Evolutionary conservation across 2,329 filamentous ascomycete genomes (phyloP).

Genomic region (Neonectria coccinea): DNA sequence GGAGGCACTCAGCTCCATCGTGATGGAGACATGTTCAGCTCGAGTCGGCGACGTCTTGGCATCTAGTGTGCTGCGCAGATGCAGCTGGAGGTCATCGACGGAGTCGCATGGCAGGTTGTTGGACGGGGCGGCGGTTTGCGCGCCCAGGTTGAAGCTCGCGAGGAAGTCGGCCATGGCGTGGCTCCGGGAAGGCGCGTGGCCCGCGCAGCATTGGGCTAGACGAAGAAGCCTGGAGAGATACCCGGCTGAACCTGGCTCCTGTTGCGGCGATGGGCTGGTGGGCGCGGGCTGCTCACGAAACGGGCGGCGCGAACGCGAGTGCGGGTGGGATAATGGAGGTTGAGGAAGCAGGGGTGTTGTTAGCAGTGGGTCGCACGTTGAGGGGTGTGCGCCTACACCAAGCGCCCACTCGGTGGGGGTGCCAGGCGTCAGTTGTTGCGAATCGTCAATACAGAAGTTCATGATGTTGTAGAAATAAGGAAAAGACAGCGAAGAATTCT

Average conservation of each 20-base stretch:
- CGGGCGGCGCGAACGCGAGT: slow-evolving; percentile 31
- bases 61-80: slow-evolving; percentile 56
- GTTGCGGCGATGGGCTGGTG: slow-evolving; percentile 25
- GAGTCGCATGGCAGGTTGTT: slow-evolving; percentile 47
- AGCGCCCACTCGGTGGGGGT: neutral
- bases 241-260: slow-evolving; percentile 32
- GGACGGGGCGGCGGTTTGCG: slow-evolving; percentile 37
- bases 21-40: slow-evolving; percentile 62
- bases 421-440: neutral
- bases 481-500: neutral
- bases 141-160: slow-evolving; percentile 51
- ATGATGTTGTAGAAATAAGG: neutral
- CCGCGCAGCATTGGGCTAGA: slow-evolving; percentile 25
- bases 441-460: neutral
- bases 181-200: slow-evolving; percentile 9
- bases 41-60: slow-evolving; percentile 60
- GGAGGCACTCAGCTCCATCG: slow-evolving; percentile 59
- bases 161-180: slow-evolving; percentile 54
- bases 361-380: slow-evolving; percentile 7
- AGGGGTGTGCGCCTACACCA: slow-evolving; percentile 21
- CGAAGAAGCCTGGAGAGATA: slow-evolving; percentile 35
- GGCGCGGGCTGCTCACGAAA: slow-evolving; percentile 17
- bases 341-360: slow-evolving; percentile 24
- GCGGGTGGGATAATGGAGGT: slow-evolving; percentile 20
- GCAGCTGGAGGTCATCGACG: slow-evolving; percentile 59